phyloP scores from a whole-genome alignment of 2,329 filamentous ascomycete genomes.

The Aspergillus aculeatus region DNA sequence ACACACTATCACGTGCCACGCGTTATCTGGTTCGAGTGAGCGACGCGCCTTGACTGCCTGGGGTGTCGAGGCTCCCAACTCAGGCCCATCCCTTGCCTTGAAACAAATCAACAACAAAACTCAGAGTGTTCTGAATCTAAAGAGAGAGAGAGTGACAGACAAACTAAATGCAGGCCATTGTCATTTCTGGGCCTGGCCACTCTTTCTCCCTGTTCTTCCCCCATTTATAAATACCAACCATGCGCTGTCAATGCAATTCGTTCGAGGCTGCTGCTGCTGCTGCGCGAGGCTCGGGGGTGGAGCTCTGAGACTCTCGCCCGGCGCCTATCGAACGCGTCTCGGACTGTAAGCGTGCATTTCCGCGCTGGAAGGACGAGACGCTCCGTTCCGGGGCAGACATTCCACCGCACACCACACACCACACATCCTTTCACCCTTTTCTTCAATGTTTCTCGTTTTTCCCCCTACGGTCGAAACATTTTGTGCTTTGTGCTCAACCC shows the following conservation, averaged over 20 bases:
- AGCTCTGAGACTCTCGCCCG: conserved; percentile 29
- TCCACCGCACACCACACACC: conserved; percentile 33
- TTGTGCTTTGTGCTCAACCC: conserved; percentile 23
- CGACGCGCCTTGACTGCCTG: conserved; percentile 16
- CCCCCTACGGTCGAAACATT: conserved; percentile 22
- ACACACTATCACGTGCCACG: conserved; percentile 24
- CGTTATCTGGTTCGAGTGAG: conserved; percentile 20
- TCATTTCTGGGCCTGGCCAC: background rate
- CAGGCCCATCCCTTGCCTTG: background rate
- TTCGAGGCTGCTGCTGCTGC: conserved; percentile 14
- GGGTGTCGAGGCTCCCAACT: conserved; percentile 1
- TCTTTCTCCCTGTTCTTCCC: background rate
- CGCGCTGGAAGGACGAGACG: conserved; percentile 37
- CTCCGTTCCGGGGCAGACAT: conserved; percentile 33
- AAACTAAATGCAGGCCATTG: background rate
- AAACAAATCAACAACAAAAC: background rate
- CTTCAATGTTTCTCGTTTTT: conserved; percentile 24
- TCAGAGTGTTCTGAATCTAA: too few relatives aligned
- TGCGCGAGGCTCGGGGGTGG: conserved; percentile 28
- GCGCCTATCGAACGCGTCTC: conserved; percentile 43
- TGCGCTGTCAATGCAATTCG: conserved; percentile 10
- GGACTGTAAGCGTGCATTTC: conserved; percentile 42
- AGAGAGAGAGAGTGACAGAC: background rate
- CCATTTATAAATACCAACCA: background rate
- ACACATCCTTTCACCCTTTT: conserved; percentile 23